phyloP scores from a whole-genome alignment of 495 filamentous ascomycete species.

The Cairneyella variabilis region DNA sequence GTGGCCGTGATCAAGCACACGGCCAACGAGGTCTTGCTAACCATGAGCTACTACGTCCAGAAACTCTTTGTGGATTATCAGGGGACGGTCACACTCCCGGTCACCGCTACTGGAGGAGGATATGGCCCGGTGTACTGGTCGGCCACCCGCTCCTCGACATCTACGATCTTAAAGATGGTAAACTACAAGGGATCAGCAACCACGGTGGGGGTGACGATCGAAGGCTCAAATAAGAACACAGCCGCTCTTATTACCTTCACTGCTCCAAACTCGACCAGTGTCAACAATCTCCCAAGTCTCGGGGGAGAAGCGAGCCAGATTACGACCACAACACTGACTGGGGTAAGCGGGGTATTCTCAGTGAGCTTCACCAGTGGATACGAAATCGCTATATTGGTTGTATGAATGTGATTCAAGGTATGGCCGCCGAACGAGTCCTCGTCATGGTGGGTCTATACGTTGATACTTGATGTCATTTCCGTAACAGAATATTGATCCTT shows the following conservation, averaged over 20 bases:
- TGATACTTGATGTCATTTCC: too few relatives aligned
- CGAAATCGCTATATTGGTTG: too few relatives aligned
- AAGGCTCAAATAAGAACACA: background rate
- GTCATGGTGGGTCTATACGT: too few relatives aligned
- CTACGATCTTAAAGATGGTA: background rate
- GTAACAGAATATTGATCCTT: too few relatives aligned
- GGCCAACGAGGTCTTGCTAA: slow-evolving; percentile 5
- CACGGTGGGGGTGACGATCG: background rate
- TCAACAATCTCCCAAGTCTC: background rate
- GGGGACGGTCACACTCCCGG: background rate
- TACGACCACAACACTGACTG: background rate
- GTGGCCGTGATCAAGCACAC: slow-evolving; percentile 11
- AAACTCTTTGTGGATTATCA: slow-evolving; percentile 21
- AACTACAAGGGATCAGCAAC: background rate
- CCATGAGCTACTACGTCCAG: slow-evolving; percentile 23
- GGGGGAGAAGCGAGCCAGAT: background rate
- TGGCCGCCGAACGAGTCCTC: too few relatives aligned
- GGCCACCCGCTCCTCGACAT: background rate
- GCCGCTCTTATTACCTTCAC: background rate
- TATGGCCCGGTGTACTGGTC: background rate
- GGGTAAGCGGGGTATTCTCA: background rate
- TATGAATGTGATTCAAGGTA: too few relatives aligned
- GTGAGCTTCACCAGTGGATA: background rate
- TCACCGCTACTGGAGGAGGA: background rate
- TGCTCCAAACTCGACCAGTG: background rate